Base-by-base conservation (phyloP, 495 filamentous ascomycete genomes). In the Tuber brumale region DNA sequence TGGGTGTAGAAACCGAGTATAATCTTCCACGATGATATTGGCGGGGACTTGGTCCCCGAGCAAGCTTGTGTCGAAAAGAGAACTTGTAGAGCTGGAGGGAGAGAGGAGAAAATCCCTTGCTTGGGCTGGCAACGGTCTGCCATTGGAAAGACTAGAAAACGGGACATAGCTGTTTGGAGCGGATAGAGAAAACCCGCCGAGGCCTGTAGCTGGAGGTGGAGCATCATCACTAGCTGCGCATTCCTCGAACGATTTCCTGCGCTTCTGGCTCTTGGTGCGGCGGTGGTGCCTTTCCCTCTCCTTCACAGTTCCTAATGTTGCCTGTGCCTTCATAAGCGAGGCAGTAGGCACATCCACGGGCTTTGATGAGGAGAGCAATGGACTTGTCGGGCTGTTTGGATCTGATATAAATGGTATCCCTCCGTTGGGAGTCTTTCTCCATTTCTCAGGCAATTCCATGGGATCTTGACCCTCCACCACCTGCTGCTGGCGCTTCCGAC, bases 221-320 rank as follows among this genome's bases (percentile, higher is more conserved):
- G 79, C 79, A 72, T 80, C 79, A 37, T 80, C 77, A 69, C 78
- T 79, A 7, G 79, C 76, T 44, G 79, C 78, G 71, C 78, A 80
- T 51, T 80, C 78, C 44, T 80, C 78, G 31, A 80, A 80, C 1
- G 78, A 80, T 51, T 80, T 80, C 46, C 78, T 73, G 44, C 78
- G 77, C 73, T 80, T 80, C 39, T 80, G 78, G 46, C 78, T 80
- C 43, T 80, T 80, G 5, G 73, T 76, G 21, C 78, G 77, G 69
- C 79, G 74, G n/a, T 75, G 78, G 41, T 80, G 77, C 48, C 72
- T 70, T 46, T 80, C 78, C 27, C 46, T 73, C 71, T 57, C 45
- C 5, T 35, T 27, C 27, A 18, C 31, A n/a, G 74, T 19, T 76
- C 43, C 46, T 35, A 72, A 42, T 70, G 70, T 72, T 72, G 43